phyloP scores from a whole-genome alignment of 2,329 filamentous ascomycete genomes.

The Colletotrichum theobromicola region DNA sequence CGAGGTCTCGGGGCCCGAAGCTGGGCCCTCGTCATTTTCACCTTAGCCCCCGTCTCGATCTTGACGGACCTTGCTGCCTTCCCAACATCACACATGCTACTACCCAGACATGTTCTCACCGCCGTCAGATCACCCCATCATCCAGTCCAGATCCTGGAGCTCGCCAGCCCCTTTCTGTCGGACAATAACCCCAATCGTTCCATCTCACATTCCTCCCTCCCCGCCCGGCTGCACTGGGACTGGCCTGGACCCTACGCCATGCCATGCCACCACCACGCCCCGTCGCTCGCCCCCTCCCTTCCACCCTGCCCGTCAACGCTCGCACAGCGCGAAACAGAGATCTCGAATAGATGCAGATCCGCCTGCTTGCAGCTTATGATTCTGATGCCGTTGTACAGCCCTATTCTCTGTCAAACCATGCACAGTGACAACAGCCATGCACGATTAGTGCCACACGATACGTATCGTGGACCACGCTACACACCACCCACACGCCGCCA shows the following conservation, averaged over 20 bases:
- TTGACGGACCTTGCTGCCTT: background rate
- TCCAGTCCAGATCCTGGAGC: background rate
- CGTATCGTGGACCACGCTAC: background rate
- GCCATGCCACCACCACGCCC: background rate
- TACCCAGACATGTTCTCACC: background rate
- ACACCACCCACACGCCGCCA: background rate
- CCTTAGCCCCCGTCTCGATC: background rate
- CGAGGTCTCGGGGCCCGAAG: background rate
- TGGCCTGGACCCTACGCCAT: background rate
- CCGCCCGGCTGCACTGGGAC: background rate
- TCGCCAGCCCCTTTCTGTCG: background rate
- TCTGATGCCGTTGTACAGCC: conserved; percentile 21
- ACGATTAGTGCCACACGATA: background rate
- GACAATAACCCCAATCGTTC: background rate
- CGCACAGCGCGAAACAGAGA: conserved; percentile 23
- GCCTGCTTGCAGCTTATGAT: conserved; percentile 19
- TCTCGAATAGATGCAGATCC: conserved; percentile 30
- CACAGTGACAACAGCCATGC: conserved; percentile 18
- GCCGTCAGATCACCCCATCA: background rate
- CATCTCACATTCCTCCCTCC: background rate
- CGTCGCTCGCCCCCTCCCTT: background rate
- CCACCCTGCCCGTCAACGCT: background rate
- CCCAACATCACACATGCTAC: background rate
- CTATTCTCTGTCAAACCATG: conserved; percentile 9
- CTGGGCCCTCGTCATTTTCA: background rate